Evolutionary conservation across 2,329 filamentous ascomycete genomes (phyloP).

Genomic region (Colletotrichum musae): DNA sequence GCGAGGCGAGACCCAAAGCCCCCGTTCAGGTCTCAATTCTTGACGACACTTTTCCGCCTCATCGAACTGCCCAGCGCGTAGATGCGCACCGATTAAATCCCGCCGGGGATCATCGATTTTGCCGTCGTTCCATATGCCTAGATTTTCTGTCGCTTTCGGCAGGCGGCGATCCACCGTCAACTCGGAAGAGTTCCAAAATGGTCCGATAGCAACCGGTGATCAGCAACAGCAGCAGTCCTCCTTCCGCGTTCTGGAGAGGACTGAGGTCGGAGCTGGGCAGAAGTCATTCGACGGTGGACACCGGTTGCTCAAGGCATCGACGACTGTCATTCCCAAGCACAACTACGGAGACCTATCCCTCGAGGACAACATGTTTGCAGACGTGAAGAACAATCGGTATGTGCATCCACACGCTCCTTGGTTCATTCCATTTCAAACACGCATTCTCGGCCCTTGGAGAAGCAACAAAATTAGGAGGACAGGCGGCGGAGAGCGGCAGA

Average conservation of each 20-base stretch:
- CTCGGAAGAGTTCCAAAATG: constrained; percentile 69
- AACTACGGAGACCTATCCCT: constrained; percentile 55
- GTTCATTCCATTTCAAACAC: constrained; percentile 32
- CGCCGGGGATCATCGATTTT: constrained; percentile 37
- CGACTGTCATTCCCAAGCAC: constrained; percentile 50
- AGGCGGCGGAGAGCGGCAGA: neutral
- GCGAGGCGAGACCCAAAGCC: constrained; percentile 22
- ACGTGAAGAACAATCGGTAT: constrained; percentile 71
- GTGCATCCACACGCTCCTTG: constrained; percentile 48
- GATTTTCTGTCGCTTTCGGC: constrained; percentile 71
- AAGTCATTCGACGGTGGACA: constrained; percentile 68
- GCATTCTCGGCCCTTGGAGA: constrained; percentile 32
- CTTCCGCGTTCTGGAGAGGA: constrained; percentile 72
- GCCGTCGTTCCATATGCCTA: constrained; percentile 69
- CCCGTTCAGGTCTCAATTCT: constrained; percentile 8
- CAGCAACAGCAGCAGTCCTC: constrained; percentile 54
- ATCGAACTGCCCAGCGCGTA: constrained; percentile 17
- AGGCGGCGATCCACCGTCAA: constrained; percentile 72
- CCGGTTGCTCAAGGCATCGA: constrained; percentile 57
- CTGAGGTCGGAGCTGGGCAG: constrained; percentile 56
- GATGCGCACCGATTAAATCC: constrained; percentile 25
- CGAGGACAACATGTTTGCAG: constrained; percentile 72
- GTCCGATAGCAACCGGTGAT: constrained; percentile 58
- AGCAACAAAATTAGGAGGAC: constrained; percentile 17
- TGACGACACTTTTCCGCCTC: constrained; percentile 4